Evolutionary conservation across 352 stramenopile genomes (phyloP), one percentile per base, ranked within the genome.

Genomic region (Ophiocytium majus): DNA sequence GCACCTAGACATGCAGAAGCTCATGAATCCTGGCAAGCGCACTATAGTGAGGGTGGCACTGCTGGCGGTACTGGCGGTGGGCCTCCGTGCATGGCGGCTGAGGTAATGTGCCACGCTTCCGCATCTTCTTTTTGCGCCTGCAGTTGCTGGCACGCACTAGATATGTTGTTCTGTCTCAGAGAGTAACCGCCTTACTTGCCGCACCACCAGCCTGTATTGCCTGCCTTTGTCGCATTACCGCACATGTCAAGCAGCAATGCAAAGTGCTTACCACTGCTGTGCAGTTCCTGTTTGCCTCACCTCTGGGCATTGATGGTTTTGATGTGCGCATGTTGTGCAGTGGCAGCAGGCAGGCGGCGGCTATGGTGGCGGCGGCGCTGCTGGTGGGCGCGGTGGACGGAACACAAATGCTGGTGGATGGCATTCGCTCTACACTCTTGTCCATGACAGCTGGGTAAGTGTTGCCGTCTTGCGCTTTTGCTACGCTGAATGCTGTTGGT

Each of bases 81-180:
- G 81, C 33, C 23, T 83, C 23, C 81, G 75, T 10, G 34, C 83
- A 31, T 88, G 85, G 85, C 64, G 85, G 43, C 80, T 76, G 19
- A 88, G 85, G 63, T 82, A 79, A n/a, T n/a, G n/a, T n/a, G n/a
- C n/a, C n/a, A n/a, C n/a, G n/a, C n/a, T n/a, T n/a, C n/a, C n/a
- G 33, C 79, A 75, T n/a, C 79, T 87, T 17, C 19, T 85, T n/a
- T 87, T 85, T 57, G 75, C 83, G 81, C 71, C 71, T 0, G 81
- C 81, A 34, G 81, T 87, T 19, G 79, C 82, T 80, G 50, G 76
- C 0, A 63, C 75, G 17, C 82, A 85, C 23, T 84, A 71, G 28
- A 71, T 71, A 71, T 71, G 57, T 71, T 28, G 23, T 23, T 71
- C 19, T 71, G 19, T 71, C 19, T 71, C 28, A 28, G 19, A 71